phyloP scores from a whole-genome alignment of 2,329 filamentous ascomycete genomes.

The Epichloe brachyelytri region DNA sequence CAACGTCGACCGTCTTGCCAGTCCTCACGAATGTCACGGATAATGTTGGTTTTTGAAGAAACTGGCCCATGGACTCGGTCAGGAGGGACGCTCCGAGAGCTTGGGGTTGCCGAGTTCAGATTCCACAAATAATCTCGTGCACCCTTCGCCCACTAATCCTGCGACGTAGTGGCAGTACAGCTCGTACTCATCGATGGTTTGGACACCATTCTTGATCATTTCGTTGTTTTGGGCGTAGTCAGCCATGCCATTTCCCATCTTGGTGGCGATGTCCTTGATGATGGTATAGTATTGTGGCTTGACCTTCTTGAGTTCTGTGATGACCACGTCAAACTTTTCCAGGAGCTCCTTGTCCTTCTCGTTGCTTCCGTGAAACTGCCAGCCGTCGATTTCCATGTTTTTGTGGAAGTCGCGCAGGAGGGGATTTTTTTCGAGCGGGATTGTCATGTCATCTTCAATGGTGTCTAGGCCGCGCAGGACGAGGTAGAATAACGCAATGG shows the following conservation, averaged over 20 bases:
- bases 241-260: conserved; percentile 98
- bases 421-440: conserved; percentile 71
- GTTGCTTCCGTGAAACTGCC: conserved; percentile 79
- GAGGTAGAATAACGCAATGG: conserved; percentile 85
- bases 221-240: conserved; percentile 83
- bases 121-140: conserved; percentile 82
- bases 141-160: conserved; percentile 90
- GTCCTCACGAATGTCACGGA: conserved; percentile 88
- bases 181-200: conserved; percentile 82
- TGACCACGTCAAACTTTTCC: conserved; percentile 80
- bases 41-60: conserved; percentile 99
- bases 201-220: conserved; percentile 64
- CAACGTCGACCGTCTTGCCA: conserved; percentile 77
- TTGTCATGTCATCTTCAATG: conserved; percentile 98
- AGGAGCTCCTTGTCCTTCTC: conserved; percentile 92
- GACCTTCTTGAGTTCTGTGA: conserved; percentile 76
- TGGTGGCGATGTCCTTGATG: conserved; percentile 81
- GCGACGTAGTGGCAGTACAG: conserved; percentile 97
- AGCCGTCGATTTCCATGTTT: conserved; percentile 69
- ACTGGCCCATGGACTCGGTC: conserved; percentile 92
- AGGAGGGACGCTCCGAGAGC: conserved; percentile 67
- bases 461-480: conserved; percentile 86
- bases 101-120: conserved; percentile 76
- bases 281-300: conserved; percentile 75
- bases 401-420: conserved; percentile 72